phyloP scores from a whole-genome alignment of 306 rosid species.

The Cicer chorassanicum region DNA sequence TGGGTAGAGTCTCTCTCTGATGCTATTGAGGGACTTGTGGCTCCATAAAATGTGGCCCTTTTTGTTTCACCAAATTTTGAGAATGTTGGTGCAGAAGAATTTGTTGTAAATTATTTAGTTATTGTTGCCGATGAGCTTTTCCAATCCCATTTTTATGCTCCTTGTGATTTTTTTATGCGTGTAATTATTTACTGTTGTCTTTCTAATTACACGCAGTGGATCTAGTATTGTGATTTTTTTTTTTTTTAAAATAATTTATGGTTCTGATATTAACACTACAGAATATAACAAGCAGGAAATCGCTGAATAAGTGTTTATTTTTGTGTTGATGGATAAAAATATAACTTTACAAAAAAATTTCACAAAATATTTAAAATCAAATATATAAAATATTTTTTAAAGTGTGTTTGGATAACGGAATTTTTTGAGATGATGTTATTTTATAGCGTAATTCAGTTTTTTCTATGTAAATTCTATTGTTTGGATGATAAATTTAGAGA shows the following conservation, averaged over 20 bases:
- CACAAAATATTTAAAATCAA: no score
- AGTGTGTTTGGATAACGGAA: no score
- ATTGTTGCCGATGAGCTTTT: slow-evolving; percentile 5
- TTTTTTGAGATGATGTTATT: no score
- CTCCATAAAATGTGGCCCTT: slow-evolving; percentile 53
- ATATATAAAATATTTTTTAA: no score
- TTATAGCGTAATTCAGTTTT: no score
- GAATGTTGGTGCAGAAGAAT: background rate
- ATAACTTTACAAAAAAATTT: no score
- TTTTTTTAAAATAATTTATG: background rate
- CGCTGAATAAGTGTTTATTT: background rate
- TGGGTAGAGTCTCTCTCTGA: slow-evolving; percentile 67
- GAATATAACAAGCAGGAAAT: background rate
- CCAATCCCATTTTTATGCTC: background rate
- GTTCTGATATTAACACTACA: background rate
- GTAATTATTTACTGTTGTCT: background rate
- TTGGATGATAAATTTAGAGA: no score
- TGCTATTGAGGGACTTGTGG: slow-evolving; percentile 69
- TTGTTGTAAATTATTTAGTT: slow-evolving; percentile 24
- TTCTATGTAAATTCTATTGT: no score
- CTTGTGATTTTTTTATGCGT: no score
- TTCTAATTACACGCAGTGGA: slow-evolving; percentile 15
- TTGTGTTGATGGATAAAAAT: background rate
- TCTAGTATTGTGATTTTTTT: slow-evolving; percentile 7
- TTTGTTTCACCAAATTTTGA: slow-evolving; percentile 7